These are phyloP conservation scores for Ammopiptanthus mongolicus DNA, from an alignment of 306 rosid species.

Conservation along the genomic window DNA sequence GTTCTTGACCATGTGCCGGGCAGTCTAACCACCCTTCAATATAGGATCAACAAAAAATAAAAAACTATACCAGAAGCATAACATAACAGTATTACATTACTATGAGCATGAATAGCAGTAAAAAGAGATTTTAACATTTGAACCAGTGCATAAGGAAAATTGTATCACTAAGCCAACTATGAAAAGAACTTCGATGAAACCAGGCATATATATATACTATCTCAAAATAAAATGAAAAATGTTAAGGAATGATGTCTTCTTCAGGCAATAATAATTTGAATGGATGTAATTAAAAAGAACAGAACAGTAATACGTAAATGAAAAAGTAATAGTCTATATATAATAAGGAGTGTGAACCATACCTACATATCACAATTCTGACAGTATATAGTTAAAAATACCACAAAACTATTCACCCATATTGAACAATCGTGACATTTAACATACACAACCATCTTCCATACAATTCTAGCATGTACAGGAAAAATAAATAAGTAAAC, in stretches of 20 bases:
- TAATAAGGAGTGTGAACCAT: neutral
- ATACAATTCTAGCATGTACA: neutral
- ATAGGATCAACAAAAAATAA: constrained; percentile 13
- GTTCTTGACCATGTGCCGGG: constrained; percentile 69
- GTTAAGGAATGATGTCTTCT: neutral
- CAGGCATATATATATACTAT: neutral
- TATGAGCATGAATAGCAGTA: neutral
- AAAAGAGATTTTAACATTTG: neutral
- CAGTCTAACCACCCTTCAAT: constrained; percentile 93
- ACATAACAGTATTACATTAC: neutral
- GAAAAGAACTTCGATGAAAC: neutral
- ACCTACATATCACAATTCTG: neutral
- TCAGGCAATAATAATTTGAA: neutral
- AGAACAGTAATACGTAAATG: neutral
- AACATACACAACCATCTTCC: constrained; percentile 3
- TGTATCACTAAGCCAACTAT: neutral
- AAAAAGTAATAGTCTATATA: neutral
- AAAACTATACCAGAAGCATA: neutral
- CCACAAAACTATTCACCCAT: neutral
- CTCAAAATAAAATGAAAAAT: neutral
- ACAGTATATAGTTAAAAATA: neutral
- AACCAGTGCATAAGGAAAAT: neutral
- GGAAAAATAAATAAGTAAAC: neutral
- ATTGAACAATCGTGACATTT: neutral
- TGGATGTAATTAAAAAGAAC: neutral